These are phyloP conservation scores for Eruca vesicaria DNA, from an alignment of 441 rosid genomes.

Conservation along the genomic window DNA sequence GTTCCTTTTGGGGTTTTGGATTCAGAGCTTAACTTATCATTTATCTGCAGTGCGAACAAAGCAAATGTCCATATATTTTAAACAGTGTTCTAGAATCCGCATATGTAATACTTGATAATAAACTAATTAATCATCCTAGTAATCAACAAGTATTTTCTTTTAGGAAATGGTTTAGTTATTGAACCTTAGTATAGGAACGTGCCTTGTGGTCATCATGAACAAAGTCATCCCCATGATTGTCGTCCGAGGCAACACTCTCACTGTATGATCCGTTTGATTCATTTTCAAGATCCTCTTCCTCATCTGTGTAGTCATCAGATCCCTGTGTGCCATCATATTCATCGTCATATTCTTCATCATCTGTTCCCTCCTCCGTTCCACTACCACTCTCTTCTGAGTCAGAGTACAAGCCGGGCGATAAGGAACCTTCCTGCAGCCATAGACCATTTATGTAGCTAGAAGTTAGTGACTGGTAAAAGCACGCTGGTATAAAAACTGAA, in stretches of 20 bases:
- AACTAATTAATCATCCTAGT: background rate
- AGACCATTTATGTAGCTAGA: slow-evolving; percentile 30
- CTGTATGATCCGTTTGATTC: slow-evolving; percentile 50
- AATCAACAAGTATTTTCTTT: background rate
- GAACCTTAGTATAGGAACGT: slow-evolving; percentile 32
- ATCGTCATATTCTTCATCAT: slow-evolving; percentile 83
- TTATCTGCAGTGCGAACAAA: slow-evolving; percentile 46
- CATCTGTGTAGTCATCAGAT: slow-evolving; percentile 42
- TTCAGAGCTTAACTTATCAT: slow-evolving; percentile 37
- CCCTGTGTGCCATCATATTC: slow-evolving; percentile 65
- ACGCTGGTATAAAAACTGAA: background rate
- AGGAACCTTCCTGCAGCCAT: slow-evolving; percentile 68
- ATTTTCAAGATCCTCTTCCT: slow-evolving; percentile 54
- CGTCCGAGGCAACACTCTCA: slow-evolving; percentile 46
- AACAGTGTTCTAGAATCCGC: background rate
- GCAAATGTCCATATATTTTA: background rate
- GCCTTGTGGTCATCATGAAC: slow-evolving; percentile 46
- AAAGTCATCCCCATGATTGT: slow-evolving; percentile 30
- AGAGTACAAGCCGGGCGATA: slow-evolving; percentile 78
- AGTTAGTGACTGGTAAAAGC: slow-evolving; percentile 25
- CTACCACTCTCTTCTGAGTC: slow-evolving; percentile 82
- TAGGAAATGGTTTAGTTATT: background rate
- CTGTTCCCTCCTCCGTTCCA: slow-evolving; percentile 80
- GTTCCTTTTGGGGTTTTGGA: slow-evolving; percentile 45
- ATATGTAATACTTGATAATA: background rate